Evolutionary conservation across 2,329 filamentous ascomycete genomes (phyloP).

Genomic region (Phaeosphaeria sp.): DNA sequence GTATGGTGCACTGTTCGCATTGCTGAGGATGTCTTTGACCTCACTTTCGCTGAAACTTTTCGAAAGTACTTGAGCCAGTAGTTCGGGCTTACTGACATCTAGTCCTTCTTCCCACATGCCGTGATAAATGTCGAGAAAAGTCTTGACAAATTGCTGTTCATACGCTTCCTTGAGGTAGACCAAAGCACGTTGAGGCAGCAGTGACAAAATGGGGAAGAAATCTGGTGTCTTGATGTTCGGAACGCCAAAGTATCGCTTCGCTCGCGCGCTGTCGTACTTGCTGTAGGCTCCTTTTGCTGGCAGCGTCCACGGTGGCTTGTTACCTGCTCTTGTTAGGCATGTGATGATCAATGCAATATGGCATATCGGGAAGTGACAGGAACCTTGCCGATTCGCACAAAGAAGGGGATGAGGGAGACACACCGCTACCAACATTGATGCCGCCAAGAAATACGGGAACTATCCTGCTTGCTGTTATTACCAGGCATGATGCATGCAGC

Average conservation of each 20-base stretch:
- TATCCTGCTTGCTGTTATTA: conserved; percentile 56
- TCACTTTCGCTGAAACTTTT: conserved; percentile 60
- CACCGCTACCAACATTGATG: conserved; percentile 53
- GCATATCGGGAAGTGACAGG: conserved; percentile 1
- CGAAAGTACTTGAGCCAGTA: conserved; percentile 55
- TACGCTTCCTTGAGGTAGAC: conserved; percentile 69
- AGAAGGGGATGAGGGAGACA: conserved; percentile 5
- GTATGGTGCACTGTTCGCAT: conserved; percentile 56
- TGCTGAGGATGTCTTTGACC: conserved; percentile 62
- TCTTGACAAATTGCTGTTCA: conserved; percentile 55
- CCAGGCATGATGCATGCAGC: background rate
- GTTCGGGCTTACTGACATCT: conserved; percentile 65
- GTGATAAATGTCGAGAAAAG: conserved; percentile 63
- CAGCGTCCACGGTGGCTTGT: conserved; percentile 76
- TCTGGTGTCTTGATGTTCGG: conserved; percentile 51
- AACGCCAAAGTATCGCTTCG: conserved; percentile 59
- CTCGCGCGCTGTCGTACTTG: conserved; percentile 56
- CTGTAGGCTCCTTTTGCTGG: conserved; percentile 71
- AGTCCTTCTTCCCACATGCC: conserved; percentile 67
- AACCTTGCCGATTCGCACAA: background rate
- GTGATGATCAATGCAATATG: background rate
- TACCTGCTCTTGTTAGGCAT: conserved; percentile 57
- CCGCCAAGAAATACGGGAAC: conserved; percentile 72
- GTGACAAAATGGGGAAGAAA: conserved; percentile 63
- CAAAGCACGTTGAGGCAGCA: conserved; percentile 69